These are phyloP conservation scores for Salix dunnii DNA, from an alignment of 345 rosid species.

Conservation along the genomic window DNA sequence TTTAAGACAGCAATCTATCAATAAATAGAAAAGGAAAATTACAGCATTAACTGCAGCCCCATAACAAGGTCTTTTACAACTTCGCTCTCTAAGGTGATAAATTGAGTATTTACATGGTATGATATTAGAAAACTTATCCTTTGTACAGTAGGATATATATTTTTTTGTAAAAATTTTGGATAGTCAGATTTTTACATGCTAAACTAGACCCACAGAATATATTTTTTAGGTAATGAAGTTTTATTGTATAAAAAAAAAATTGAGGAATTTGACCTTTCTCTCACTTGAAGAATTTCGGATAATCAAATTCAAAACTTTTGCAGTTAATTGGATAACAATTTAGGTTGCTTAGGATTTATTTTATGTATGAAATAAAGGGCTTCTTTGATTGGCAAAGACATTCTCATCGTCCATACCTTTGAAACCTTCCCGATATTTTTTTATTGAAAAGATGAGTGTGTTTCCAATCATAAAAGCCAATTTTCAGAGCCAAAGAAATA, in stretches of 20 bases:
- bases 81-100: neutral
- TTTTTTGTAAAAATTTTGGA: fast-evolving
- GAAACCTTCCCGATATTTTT: neutral
- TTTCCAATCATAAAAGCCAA: neutral
- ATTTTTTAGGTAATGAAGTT: no score
- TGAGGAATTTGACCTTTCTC: neutral
- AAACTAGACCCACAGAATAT: no score
- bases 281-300: neutral
- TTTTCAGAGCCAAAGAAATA: neutral
- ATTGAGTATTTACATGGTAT: no score
- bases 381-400: neutral
- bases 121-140: no score
- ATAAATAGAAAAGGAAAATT: neutral
- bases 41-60: neutral
- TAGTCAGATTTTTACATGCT: no score
- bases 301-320: neutral
- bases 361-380: no score
- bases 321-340: no score
- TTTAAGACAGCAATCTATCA: neutral
- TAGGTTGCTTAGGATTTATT: no score
- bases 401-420: neutral
- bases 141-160: no score
- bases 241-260: neutral
- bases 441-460: neutral
- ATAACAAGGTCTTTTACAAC: neutral